Evolutionary conservation across 108 stramenopile species (phyloP).

Genomic region (Skeletonema menzelii): DNA sequence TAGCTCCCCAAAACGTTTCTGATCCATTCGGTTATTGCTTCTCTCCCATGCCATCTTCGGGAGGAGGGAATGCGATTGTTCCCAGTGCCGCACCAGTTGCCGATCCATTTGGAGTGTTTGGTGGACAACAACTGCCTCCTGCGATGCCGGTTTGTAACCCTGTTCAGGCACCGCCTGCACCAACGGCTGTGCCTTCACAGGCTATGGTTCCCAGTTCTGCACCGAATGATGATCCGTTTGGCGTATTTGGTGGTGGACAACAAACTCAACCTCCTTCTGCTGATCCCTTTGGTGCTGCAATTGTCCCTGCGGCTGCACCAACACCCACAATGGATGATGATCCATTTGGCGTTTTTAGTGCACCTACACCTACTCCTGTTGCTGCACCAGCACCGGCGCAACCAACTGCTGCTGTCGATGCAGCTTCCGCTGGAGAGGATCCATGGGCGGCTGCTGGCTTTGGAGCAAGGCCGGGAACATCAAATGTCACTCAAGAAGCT

Average conservation of each 20-base stretch:
- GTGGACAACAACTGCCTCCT: neutral
- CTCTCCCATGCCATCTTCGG: constrained; percentile 27
- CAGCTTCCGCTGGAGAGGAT: constrained; percentile 2
- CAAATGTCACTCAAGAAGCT: neutral
- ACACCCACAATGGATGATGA: neutral
- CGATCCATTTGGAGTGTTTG: constrained; percentile 6
- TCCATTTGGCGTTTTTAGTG: constrained; percentile 29
- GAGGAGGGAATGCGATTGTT: constrained; percentile 7
- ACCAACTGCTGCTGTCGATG: neutral
- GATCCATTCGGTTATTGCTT: constrained; percentile 45
- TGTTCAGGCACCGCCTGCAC: neutral
- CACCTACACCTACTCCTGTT: constrained; percentile 11
- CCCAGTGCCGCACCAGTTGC: neutral
- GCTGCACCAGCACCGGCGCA: neutral
- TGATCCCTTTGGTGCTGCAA: constrained; percentile 33
- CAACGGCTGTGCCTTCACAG: neutral
- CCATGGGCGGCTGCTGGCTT: constrained; percentile 10
- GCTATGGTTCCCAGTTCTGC: constrained; percentile 27
- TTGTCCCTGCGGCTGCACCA: constrained; percentile 11
- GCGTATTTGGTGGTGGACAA: constrained; percentile 15
- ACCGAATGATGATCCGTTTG: constrained; percentile 35
- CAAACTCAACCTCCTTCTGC: constrained; percentile 1
- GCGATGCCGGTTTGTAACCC: neutral
- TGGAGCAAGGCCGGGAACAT: neutral
- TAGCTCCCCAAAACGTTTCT: neutral